These are phyloP conservation scores for Sporothrix sp. DNA, from an alignment of 2,329 filamentous ascomycete species.

Conservation along the genomic window DNA sequence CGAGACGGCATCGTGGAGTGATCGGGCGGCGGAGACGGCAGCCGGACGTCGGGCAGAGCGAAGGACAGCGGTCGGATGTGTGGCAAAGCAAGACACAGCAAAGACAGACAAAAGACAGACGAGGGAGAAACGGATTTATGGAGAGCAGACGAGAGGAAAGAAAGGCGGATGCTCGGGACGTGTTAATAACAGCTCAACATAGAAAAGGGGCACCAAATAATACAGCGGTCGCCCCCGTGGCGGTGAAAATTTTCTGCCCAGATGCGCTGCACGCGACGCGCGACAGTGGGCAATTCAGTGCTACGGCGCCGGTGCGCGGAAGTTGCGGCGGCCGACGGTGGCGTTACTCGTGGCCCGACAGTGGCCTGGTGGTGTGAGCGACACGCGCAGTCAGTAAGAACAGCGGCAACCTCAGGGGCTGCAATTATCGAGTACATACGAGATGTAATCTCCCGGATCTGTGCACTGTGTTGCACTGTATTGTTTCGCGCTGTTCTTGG, in stretches of 20 bases:
- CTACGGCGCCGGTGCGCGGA: background rate
- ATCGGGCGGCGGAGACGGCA: background rate
- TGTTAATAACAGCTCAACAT: background rate
- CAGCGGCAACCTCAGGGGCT: no score
- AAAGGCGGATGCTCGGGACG: conserved; percentile 5
- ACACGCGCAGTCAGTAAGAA: no score
- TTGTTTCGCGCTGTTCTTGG: background rate
- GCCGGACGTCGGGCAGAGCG: no score
- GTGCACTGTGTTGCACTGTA: background rate
- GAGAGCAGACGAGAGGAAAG: background rate
- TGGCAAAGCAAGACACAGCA: background rate
- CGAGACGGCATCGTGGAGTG: conserved; percentile 58
- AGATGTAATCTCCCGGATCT: no score
- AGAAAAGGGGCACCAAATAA: background rate
- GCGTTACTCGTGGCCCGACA: conserved; percentile 5
- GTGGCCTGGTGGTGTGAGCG: background rate
- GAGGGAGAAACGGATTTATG: background rate
- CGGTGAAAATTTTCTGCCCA: conserved; percentile 2
- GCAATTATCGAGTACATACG: no score
- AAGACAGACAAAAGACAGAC: background rate
- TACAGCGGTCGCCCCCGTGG: background rate
- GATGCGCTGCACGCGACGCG: conserved; percentile 1
- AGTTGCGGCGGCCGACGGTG: conserved; percentile 1
- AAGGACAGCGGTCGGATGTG: background rate
- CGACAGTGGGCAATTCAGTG: background rate